Conservation (phyloP, 306 rosid species). For the Cicer chorassanicum region DNA sequence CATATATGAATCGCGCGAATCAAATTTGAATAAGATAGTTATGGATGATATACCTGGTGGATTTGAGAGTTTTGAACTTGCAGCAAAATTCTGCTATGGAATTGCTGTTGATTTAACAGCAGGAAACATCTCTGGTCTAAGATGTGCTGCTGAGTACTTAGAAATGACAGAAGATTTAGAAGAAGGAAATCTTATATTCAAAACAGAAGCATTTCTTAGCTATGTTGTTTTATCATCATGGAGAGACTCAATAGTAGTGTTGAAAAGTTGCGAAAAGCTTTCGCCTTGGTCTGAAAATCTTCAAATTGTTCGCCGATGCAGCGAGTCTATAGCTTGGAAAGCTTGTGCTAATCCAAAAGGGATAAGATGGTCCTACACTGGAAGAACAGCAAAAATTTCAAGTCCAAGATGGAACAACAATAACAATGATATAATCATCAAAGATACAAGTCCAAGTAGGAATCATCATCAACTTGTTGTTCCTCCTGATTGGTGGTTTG, state of each 20-base stretch:
- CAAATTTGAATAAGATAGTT: constrained; percentile 66
- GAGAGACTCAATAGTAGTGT: constrained; percentile 91
- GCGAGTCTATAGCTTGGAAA: constrained; percentile 98
- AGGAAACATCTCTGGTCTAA: constrained; percentile 88
- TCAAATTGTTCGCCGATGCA: constrained; percentile 90
- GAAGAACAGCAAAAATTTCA: constrained; percentile 63
- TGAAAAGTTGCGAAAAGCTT: constrained; percentile 93
- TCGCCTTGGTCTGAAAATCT: constrained; percentile 97
- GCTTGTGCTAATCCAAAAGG: constrained; percentile 99
- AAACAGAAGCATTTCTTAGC: constrained; percentile 96
- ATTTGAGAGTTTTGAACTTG: constrained; percentile 83
- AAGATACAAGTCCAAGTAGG: constrained; percentile 86
- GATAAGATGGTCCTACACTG: constrained; percentile 90
- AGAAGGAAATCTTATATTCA: constrained; percentile 96
- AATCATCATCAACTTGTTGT: constrained; percentile 56
- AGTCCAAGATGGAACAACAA: constrained; percentile 73
- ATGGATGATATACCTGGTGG: constrained; percentile 95
- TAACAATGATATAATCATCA: constrained; percentile 37
- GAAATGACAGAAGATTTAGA: constrained; percentile 98
- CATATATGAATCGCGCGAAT: constrained; percentile 70
- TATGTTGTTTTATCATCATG: constrained; percentile 95
- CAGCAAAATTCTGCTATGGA: constrained; percentile 93
- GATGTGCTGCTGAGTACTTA: constrained; percentile 93
- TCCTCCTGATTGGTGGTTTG: constrained; percentile 99
- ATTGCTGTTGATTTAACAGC: constrained; percentile 93